A percentile compares a stretch with the other conserved stretches of the same genome.
Conservation (phyloP, 1,284 basidiomycete species). For the Coniferiporia weirii region DNA sequence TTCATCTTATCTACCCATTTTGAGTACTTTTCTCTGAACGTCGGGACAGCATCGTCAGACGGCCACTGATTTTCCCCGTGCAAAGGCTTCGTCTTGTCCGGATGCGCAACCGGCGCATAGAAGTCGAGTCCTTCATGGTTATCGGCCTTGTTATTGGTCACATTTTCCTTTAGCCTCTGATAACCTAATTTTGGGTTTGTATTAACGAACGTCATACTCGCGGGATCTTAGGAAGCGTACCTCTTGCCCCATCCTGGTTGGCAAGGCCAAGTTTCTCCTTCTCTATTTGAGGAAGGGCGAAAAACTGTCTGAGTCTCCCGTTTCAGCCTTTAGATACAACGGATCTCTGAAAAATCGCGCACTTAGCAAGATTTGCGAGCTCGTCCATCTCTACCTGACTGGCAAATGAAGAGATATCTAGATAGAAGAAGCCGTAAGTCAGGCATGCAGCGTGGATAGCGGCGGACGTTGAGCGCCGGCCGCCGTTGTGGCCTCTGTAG, state of each 20-base stretch:
- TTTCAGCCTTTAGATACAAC: neutral
- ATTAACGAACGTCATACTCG: neutral
- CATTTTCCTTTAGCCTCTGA: slow-evolving; percentile 68
- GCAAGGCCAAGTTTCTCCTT: slow-evolving; percentile 65
- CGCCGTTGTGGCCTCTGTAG: slow-evolving; percentile 32
- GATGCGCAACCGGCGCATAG: slow-evolving; percentile 64
- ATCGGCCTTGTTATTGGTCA: slow-evolving; percentile 80
- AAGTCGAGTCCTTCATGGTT: slow-evolving; percentile 83
- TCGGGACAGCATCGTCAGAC: slow-evolving; percentile 31
- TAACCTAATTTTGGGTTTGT: slow-evolving; percentile 46
- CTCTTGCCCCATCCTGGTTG: slow-evolving; percentile 69
- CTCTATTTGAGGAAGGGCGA: slow-evolving; percentile 60
- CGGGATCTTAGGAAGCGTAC: slow-evolving; percentile 34
- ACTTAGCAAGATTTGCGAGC: slow-evolving; percentile 52
- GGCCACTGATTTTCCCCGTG: slow-evolving; percentile 89
- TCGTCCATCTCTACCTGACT: slow-evolving; percentile 58
- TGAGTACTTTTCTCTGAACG: slow-evolving; percentile 59
- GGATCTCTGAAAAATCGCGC: neutral
- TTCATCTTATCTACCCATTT: slow-evolving; percentile 82
- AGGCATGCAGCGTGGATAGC: slow-evolving; percentile 70
- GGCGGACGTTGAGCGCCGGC: slow-evolving; percentile 44
- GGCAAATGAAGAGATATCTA: slow-evolving; percentile 59
- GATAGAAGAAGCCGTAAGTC: slow-evolving; percentile 83
- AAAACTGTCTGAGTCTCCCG: slow-evolving; percentile 50
- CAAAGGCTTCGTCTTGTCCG: slow-evolving; percentile 62